phyloP scores from a whole-genome alignment of 2,329 filamentous ascomycete genomes.

The Epichloe sp. region DNA sequence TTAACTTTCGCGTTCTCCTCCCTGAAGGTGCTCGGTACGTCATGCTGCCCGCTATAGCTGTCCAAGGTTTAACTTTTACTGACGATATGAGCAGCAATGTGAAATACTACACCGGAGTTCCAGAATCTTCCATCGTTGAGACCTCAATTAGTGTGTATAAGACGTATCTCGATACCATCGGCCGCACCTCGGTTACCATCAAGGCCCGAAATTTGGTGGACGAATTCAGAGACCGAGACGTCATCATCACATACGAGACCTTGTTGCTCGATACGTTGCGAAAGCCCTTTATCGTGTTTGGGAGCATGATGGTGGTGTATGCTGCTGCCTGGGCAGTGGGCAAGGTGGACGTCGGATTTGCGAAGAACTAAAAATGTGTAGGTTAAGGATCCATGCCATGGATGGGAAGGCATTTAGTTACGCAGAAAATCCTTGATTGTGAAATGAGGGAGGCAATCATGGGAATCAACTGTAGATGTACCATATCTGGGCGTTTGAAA shows the following conservation, averaged over 20 bases:
- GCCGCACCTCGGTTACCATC: conserved; percentile 70
- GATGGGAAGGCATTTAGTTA: background rate
- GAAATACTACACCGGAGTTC: conserved; percentile 62
- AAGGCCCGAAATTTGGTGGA: conserved; percentile 81
- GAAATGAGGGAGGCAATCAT: background rate
- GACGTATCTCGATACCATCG: conserved; percentile 88
- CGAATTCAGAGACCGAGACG: conserved; percentile 69
- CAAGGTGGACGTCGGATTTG: conserved; percentile 69
- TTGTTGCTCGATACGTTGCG: conserved; percentile 60
- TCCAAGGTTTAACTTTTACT: conserved; percentile 7
- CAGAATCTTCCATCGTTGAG: conserved; percentile 45
- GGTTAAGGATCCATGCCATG: background rate
- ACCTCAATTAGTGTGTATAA: conserved; percentile 52
- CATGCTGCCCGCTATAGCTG: background rate
- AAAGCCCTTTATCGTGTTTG: conserved; percentile 76
- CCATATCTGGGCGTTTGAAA: conserved; percentile 8
- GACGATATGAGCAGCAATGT: conserved; percentile 52
- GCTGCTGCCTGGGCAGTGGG: conserved; percentile 61
- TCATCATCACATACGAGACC: conserved; percentile 83
- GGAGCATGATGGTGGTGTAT: conserved; percentile 62
- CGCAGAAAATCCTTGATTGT: background rate
- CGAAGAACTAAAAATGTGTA: conserved; percentile 23
- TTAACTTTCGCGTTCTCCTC: conserved; percentile 70
- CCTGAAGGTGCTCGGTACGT: conserved; percentile 82
- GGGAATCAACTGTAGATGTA: conserved; percentile 6